Evolutionary conservation across 1,284 basidiomycete species (phyloP), one percentile per base, ranked within the genome.

Genomic region (Neolentinus lepideus): DNA sequence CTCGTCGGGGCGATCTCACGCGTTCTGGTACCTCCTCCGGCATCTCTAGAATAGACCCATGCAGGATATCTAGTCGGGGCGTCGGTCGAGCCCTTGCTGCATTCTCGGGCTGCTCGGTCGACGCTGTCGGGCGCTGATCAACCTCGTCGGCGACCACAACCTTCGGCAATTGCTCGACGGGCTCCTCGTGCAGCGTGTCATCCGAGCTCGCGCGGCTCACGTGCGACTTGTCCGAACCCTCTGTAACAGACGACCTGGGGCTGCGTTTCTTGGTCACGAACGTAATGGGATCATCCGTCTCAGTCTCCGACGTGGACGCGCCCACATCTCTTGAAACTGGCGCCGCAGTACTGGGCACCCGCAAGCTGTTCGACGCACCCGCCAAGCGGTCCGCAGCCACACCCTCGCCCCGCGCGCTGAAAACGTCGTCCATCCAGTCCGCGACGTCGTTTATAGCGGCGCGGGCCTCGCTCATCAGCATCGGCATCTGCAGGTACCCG

Each of bases 401-500:
- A 16, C 25, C 38, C 12, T 55, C 33, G 50, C 56, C 56, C 36
- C 55, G 47, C n/a, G 46, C 56, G 11, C 75, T 78, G 67, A 98
- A 98, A 25, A 85, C 81, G 59, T 86, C 83, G 64, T 84, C 81
- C 58, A 97, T 95, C 94, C 94, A 98, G 60, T 90, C 89, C n/a
- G 88, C 94, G 62, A 97, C 79, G 63, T 95, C 92, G 59, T 88
- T 79, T 61, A 98, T 89, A 48, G 92, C 92, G 56, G 80, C 80
- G 60, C 76, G 78, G 26, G 92, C 92, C 65, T 96, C 94, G 45
- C 74, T 78, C 86, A 98, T 90, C 62, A 98, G 71, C 19, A 81
- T 73, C 29, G 87, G 80, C 96, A 99, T 99, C 73, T 98, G 95
- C 63, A 95, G 80, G 72, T 94, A 97, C 27, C 93, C 94, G 69